Conservation (phyloP, 805 yeast genomes). For the Cyberlindnera samutprakarnensis region DNA sequence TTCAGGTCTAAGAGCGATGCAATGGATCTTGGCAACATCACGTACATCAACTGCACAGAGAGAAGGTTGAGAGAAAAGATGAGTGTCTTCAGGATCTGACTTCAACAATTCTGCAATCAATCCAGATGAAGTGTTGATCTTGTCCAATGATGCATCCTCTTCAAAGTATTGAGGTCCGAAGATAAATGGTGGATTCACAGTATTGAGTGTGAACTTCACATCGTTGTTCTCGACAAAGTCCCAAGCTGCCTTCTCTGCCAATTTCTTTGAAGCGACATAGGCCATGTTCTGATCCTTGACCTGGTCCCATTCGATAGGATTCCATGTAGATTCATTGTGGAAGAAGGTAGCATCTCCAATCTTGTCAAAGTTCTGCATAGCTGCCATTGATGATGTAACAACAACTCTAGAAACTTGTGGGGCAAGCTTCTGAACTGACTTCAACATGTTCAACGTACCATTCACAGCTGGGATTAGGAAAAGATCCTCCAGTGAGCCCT, state of each 20-base stretch:
- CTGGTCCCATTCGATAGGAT: slow-evolving; percentile 43
- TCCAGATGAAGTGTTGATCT: slow-evolving; percentile 37
- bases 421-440: slow-evolving; percentile 36
- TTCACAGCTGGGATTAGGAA: slow-evolving; percentile 47
- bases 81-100: slow-evolving; percentile 23
- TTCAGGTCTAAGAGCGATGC: slow-evolving; percentile 26
- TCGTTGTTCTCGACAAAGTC: slow-evolving; percentile 32
- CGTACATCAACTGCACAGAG: slow-evolving; percentile 32
- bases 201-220: slow-evolving; percentile 34
- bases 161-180: slow-evolving; percentile 55
- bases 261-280: slow-evolving; percentile 52
- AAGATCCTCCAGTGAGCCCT: slow-evolving; percentile 38
- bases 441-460: slow-evolving; percentile 47
- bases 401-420: slow-evolving; percentile 40
- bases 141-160: slow-evolving; percentile 30
- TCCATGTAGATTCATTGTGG: slow-evolving; percentile 43
- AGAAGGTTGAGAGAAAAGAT: slow-evolving; percentile 11
- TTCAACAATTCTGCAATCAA: slow-evolving; percentile 23
- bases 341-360: slow-evolving; percentile 28
- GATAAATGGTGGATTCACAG: slow-evolving; percentile 49
- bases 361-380: slow-evolving; percentile 31
- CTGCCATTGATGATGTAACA: slow-evolving; percentile 45
- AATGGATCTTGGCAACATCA: slow-evolving; percentile 40
- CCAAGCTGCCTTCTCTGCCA: slow-evolving; percentile 60
- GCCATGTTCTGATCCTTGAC: slow-evolving; percentile 33